Evolutionary conservation across 768 basidiomycete genomes (phyloP).

Genomic region (Suillus spraguei): DNA sequence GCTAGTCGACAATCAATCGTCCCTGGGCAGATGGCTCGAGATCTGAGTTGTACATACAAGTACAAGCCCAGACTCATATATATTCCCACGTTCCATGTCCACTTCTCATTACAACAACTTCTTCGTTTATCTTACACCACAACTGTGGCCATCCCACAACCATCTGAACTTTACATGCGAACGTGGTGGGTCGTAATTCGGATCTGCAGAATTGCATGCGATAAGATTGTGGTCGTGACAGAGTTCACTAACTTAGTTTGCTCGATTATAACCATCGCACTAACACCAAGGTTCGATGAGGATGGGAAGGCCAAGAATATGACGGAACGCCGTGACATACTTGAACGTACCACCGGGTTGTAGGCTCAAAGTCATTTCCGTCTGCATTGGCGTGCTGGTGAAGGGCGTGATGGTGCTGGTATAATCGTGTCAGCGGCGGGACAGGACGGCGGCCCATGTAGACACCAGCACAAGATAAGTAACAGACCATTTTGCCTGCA

Average conservation of each 20-base stretch:
- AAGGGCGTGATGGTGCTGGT: neutral
- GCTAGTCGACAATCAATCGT: neutral
- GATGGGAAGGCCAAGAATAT: conserved; percentile 56
- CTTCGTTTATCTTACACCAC: neutral
- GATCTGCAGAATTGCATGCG: neutral
- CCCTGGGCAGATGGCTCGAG: neutral
- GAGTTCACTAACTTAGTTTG: neutral
- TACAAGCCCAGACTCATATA: no score
- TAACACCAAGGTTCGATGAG: conserved; percentile 25
- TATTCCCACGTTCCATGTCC: neutral
- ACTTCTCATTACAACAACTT: neutral
- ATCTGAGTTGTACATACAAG: neutral
- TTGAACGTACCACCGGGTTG: conserved; percentile 21
- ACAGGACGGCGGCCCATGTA: no score
- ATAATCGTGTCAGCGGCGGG: neutral
- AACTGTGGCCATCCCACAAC: neutral
- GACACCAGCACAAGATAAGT: neutral
- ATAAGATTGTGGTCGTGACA: neutral
- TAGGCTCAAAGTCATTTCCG: conserved; percentile 21
- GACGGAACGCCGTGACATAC: conserved; percentile 40
- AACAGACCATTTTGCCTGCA: neutral
- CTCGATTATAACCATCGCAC: neutral
- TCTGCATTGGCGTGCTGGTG: conserved; percentile 25
- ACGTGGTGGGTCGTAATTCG: neutral
- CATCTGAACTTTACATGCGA: neutral